phyloP scores from a whole-genome alignment of 2,329 filamentous ascomycete genomes.

The Alternaria brassicae region DNA sequence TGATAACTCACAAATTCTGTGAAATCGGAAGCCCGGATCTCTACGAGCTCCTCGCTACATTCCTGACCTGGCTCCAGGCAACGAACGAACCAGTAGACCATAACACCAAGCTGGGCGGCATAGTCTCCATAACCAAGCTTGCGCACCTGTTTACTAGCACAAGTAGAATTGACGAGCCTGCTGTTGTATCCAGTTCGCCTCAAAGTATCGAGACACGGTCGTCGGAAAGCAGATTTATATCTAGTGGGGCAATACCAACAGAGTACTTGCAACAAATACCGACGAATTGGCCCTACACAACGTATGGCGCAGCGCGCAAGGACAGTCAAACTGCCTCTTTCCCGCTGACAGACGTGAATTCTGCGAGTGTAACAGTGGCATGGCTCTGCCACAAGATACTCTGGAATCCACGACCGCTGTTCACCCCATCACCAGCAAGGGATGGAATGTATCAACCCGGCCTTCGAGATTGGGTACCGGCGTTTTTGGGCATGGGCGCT shows the following conservation, averaged over 20 bases:
- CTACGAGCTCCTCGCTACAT: background rate
- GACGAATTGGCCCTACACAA: conserved; percentile 19
- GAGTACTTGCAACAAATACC: conserved; percentile 18
- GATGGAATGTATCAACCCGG: background rate
- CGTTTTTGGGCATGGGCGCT: background rate
- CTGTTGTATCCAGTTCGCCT: background rate
- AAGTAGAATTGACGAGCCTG: background rate
- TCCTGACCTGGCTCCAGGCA: conserved; percentile 2
- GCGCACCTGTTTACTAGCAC: background rate
- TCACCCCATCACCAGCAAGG: background rate
- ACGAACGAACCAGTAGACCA: background rate
- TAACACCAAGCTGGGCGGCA: background rate
- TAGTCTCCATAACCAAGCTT: background rate
- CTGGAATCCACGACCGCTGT: conserved; percentile 13
- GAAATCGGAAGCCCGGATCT: background rate
- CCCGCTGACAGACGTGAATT: background rate
- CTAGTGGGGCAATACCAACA: background rate
- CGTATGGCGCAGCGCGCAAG: background rate
- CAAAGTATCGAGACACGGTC: background rate
- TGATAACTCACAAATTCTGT: conserved; percentile 16
- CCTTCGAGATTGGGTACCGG: conserved; percentile 3
- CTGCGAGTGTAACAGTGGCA: conserved; percentile 4
- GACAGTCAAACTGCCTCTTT: background rate
- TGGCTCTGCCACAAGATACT: conserved; percentile 9
- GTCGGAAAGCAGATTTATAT: background rate